Percentiles rank a stretch among this genome's conserved stretches.
These are phyloP conservation scores for Trichoderma guizhouense DNA, from an alignment of 2,329 filamentous ascomycete species.

Conservation along the genomic window DNA sequence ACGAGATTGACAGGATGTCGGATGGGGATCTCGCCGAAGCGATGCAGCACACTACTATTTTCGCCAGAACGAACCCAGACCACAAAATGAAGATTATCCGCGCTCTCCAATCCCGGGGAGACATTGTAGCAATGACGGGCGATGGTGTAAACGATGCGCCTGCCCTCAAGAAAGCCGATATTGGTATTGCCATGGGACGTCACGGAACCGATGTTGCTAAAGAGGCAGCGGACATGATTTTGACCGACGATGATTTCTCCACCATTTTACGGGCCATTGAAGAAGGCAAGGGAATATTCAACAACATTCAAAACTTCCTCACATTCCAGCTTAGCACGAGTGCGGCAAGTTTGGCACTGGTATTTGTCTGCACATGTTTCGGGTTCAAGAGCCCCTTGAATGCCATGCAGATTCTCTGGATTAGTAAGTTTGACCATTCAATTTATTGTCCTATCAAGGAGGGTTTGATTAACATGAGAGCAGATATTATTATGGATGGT, in stretches of 20 bases:
- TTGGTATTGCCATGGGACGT: conserved; percentile 94
- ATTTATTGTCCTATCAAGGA: too few relatives aligned
- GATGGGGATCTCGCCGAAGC: conserved; percentile 79
- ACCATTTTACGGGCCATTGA: conserved; percentile 94
- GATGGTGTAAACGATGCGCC: conserved; percentile 98
- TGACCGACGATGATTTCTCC: conserved; percentile 85
- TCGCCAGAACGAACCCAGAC: conserved; percentile 92
- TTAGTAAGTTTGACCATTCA: conserved; percentile 66
- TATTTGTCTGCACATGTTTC: conserved; percentile 86
- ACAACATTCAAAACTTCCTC: conserved; percentile 99
- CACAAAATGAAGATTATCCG: conserved; percentile 97
- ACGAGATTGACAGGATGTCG: conserved; percentile 90
- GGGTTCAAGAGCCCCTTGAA: conserved; percentile 95
- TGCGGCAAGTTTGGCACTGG: conserved; percentile 85
- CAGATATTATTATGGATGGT: conserved; percentile 99
- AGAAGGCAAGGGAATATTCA: conserved; percentile 98
- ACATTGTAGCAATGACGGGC: conserved; percentile 98
- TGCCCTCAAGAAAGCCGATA: conserved; percentile 93
- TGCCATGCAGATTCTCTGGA: conserved; percentile 99
- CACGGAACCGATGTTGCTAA: conserved; percentile 97
- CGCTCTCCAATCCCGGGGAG: conserved; percentile 85
- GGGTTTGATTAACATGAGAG: conserved; percentile 19
- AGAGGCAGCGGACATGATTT: conserved; percentile 89
- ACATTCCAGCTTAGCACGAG: conserved; percentile 98
- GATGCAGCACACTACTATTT: conserved; percentile 87